Percentiles rank a stretch among this genome's conserved stretches.
phyloP scores from a whole-genome alignment of 768 basidiomycete species.

The Trametes villosa region DNA sequence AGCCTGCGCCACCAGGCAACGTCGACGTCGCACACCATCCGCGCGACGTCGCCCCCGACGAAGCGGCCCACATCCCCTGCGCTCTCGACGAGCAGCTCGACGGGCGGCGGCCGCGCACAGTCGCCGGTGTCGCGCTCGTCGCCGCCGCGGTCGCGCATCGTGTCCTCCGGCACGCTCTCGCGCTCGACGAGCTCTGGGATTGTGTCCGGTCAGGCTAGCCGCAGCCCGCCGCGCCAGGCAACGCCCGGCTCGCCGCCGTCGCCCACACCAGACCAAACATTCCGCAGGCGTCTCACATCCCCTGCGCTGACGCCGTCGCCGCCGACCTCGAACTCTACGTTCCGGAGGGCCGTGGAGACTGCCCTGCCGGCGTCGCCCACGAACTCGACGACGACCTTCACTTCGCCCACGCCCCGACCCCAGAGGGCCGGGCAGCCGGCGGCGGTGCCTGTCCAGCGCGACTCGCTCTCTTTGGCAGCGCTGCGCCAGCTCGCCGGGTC shows the following conservation, averaged over 20 bases:
- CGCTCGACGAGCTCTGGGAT: slow-evolving; percentile 29
- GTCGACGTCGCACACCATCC: slow-evolving; percentile 62
- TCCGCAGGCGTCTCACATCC: slow-evolving; percentile 31
- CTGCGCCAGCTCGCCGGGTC: slow-evolving; percentile 40
- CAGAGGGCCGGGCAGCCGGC: slow-evolving; percentile 18
- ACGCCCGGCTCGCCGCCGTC: slow-evolving; percentile 30
- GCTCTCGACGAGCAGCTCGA: slow-evolving; percentile 33
- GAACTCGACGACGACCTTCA: slow-evolving; percentile 18
- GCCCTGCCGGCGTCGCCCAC: slow-evolving; percentile 40
- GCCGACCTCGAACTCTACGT: slow-evolving; percentile 31
- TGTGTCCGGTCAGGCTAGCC: slow-evolving; percentile 10
- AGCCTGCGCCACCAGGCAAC: slow-evolving; percentile 82
- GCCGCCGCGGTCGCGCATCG: slow-evolving; percentile 27
- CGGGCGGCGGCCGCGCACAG: slow-evolving; percentile 27
- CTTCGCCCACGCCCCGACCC: slow-evolving; percentile 26
- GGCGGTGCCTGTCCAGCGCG: slow-evolving; percentile 44
- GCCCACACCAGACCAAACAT: slow-evolving; percentile 30
- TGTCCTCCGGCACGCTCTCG: slow-evolving; percentile 26
- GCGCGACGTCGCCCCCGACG: slow-evolving; percentile 46
- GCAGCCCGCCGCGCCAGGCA: slow-evolving; percentile 17
- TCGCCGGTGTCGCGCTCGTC: slow-evolving; percentile 28
- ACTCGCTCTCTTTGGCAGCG: slow-evolving; percentile 46
- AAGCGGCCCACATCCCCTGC: slow-evolving; percentile 45
- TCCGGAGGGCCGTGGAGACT: slow-evolving; percentile 38
- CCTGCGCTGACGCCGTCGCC: slow-evolving; percentile 27